Evolutionary conservation across 225 moss, liverwort and hornwort species (phyloP).

Genomic region (Asterella californica): DNA sequence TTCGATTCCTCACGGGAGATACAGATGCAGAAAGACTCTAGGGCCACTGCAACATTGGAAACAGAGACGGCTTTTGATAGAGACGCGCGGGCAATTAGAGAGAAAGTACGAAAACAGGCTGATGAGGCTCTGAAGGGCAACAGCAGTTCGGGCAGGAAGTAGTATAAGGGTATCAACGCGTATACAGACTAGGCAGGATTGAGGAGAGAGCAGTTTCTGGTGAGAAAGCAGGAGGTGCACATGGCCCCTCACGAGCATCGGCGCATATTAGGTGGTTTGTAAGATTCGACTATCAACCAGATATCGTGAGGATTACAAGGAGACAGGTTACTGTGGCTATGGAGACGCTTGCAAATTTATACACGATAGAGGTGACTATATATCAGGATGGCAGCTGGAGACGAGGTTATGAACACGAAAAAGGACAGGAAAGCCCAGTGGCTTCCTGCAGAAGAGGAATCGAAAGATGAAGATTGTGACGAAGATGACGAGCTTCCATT

Average conservation of each 20-base stretch:
- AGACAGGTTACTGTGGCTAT: constrained; percentile 92
- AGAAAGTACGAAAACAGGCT: constrained; percentile 76
- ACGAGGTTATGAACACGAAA: constrained; percentile 60
- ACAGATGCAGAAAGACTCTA: constrained; percentile 75
- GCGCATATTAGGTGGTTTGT: constrained; percentile 86
- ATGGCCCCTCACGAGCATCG: constrained; percentile 87
- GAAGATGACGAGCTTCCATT: constrained; percentile 80
- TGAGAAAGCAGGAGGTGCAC: constrained; percentile 91
- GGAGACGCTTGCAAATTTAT: constrained; percentile 96
- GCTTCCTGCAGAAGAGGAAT: constrained; percentile 43
- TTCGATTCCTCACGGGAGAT: constrained; percentile 70
- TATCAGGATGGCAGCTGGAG: constrained; percentile 98
- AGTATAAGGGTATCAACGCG: constrained; percentile 80
- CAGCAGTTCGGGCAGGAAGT: constrained; percentile 41
- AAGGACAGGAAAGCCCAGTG: constrained; percentile 63
- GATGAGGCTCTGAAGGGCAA: constrained; percentile 70
- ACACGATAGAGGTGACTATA: constrained; percentile 93
- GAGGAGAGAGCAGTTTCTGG: constrained; percentile 81
- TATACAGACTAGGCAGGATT: constrained; percentile 95
- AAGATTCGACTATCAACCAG: constrained; percentile 94
- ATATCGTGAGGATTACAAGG: constrained; percentile 99
- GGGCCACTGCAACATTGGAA: constrained; percentile 82
- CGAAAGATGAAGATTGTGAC: constrained; percentile 50
- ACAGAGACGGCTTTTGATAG: constrained; percentile 87
- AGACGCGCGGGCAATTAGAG: constrained; percentile 82